Conservation (phyloP, 192 early-diverging fungal species). For the Coemansia sp. region DNA sequence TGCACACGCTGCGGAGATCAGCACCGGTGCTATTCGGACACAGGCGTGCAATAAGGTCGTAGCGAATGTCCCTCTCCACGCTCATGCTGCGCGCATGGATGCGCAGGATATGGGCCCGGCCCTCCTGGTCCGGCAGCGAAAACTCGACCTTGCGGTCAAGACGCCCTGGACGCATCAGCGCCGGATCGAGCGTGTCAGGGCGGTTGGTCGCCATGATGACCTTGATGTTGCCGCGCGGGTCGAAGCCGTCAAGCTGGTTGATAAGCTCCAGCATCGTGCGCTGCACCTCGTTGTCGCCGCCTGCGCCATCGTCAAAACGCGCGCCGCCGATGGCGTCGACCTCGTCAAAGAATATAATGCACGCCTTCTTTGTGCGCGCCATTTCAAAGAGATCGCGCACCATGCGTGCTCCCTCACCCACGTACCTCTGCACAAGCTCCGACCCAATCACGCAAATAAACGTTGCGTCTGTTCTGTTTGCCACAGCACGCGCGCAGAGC, state of each 20-base stretch:
- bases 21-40: constrained; percentile 99
- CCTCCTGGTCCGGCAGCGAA: constrained; percentile 90
- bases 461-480: constrained; percentile 98
- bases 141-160: constrained; percentile 99
- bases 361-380: constrained; percentile 99
- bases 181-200: constrained; percentile 98
- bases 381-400: constrained; percentile 99
- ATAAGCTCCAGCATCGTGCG: constrained; percentile 99
- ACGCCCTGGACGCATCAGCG: constrained; percentile 94
- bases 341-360: constrained; percentile 99
- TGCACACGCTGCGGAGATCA: constrained; percentile 97
- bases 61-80: constrained; percentile 98
- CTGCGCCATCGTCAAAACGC: constrained; percentile 96
- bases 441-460: constrained; percentile 99
- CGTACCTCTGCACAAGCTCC: constrained; percentile 98
- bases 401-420: constrained; percentile 99
- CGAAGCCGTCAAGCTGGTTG: constrained; percentile 99
- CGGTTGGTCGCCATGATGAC: constrained; percentile 99
- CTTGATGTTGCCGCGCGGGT: constrained; percentile 99
- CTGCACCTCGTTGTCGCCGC: constrained; percentile 99
- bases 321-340: constrained; percentile 99
- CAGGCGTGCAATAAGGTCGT: constrained; percentile 94
- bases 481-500: constrained; percentile 95
- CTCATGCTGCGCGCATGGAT: constrained; percentile 99
- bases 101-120: constrained; percentile 96